Conservation (phyloP, 1,139 yeast species). For the Suhomyces anneliseae region DNA sequence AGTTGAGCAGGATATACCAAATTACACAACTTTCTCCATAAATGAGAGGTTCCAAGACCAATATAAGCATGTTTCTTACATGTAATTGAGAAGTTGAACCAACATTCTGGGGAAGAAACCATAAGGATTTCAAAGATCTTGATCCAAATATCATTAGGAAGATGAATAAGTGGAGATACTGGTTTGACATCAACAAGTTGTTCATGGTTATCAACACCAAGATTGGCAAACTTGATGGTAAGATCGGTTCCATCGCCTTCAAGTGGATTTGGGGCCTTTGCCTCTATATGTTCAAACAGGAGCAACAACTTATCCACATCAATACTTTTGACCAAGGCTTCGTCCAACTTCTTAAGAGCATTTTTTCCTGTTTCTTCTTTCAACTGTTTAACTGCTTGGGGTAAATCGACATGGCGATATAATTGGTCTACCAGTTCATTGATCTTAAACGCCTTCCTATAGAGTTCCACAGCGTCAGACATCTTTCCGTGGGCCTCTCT, state of each 20-base stretch:
- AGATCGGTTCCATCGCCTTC: constrained; percentile 22
- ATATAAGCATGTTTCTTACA: constrained; percentile 62
- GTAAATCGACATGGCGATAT: constrained; percentile 55
- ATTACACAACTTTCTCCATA: constrained; percentile 60
- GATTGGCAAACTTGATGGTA: constrained; percentile 31
- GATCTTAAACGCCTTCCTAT: constrained; percentile 68
- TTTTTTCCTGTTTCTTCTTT: constrained; percentile 33
- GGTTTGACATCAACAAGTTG: constrained; percentile 33
- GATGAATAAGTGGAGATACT: constrained; percentile 53
- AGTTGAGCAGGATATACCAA: constrained; percentile 58
- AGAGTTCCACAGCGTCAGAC: constrained; percentile 75
- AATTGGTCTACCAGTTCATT: constrained; percentile 68
- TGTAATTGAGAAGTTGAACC: constrained; percentile 63
- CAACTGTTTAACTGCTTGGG: constrained; percentile 25
- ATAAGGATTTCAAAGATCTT: constrained; percentile 57
- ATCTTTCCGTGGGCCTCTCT: constrained; percentile 73
- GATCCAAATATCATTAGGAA: constrained; percentile 67
- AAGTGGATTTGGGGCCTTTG: constrained; percentile 29
- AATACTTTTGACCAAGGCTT: constrained; percentile 34
- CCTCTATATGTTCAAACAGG: constrained; percentile 32
- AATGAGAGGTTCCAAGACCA: constrained; percentile 54
- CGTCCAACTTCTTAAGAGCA: constrained; percentile 30
- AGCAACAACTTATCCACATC: constrained; percentile 36
- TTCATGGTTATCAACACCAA: constrained; percentile 29
- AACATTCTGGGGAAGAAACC: constrained; percentile 55